Base-by-base conservation (phyloP, 208 protist genomes). In the Zelonia costaricensis region DNA sequence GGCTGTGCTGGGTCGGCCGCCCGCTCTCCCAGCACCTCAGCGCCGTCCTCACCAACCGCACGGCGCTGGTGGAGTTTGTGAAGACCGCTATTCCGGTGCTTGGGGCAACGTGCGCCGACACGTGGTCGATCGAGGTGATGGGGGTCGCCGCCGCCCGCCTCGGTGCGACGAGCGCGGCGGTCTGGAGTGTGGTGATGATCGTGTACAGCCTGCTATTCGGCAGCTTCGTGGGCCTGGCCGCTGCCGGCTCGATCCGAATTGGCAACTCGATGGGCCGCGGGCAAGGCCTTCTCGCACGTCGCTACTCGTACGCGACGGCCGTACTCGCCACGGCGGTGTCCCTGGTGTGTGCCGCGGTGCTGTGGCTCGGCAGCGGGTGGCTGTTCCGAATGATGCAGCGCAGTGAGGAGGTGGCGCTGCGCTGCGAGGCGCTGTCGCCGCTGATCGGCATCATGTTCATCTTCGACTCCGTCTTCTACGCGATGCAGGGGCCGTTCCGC, bases 121-220 rank as follows among this genome's bases (percentile, higher is more conserved):
- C 62, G n/a, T 81, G 75, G 75, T 40, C 25, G 20, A 73, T 81
- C 48, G 74, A 81, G 49, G 47, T 69, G 16, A 45, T 81, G 4
- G 47, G 36, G 16, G 42, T 77, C 38, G 38, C 64, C 6, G 64
- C 62, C 10, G 68, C 75, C 13, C 39, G 52, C 25, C 59, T 80
- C 25, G 42, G 68, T 35, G 28, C 62, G 9, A 63, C 43, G 36
- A 46, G 54, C 28, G 20, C 68, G 1, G 69, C 60, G 2, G 45
- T 62, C 18, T 80, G 74, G 74, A 63, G 18, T 33, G 43, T 76
- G 5, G 43, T 71, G 22, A 59, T 70, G 45, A 47, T 62, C 5
- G 3, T 80, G 22, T 80, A 76, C 68, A 52, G 46, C 23, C 23
- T 65, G n/a, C 55, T 72, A 43, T 76, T 81, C 25, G 56, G 63